phyloP scores from a whole-genome alignment of 441 rosid species.

The Aquilaria agallochum region DNA sequence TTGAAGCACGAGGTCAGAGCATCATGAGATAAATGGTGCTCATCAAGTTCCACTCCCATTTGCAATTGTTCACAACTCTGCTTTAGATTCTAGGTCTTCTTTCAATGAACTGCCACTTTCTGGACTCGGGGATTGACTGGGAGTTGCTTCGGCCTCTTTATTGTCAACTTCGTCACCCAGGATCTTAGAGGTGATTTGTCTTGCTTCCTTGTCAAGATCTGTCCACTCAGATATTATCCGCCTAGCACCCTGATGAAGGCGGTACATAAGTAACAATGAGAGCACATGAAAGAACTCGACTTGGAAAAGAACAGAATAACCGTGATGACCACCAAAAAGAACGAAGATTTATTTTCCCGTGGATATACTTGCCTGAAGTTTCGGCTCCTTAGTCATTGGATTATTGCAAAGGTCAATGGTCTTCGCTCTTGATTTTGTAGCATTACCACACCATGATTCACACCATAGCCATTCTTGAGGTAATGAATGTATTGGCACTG shows the following conservation, averaged over 20 bases:
- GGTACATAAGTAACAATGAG: slow-evolving; percentile 2
- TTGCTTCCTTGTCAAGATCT: slow-evolving; percentile 72
- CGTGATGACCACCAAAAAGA: background rate
- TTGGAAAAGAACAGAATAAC: background rate
- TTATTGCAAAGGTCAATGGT: slow-evolving; percentile 99
- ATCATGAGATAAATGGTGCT: too few relatives aligned
- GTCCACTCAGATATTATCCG: slow-evolving; percentile 90
- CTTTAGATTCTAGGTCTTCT: slow-evolving; percentile 60
- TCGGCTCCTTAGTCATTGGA: slow-evolving; percentile 99
- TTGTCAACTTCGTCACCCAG: slow-evolving; percentile 67
- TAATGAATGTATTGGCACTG: slow-evolving; percentile 87
- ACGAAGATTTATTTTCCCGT: background rate
- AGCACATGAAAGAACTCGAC: background rate
- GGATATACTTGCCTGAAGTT: slow-evolving; percentile 63
- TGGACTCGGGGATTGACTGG: slow-evolving; percentile 21
- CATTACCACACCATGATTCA: slow-evolving; percentile 98
- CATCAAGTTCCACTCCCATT: background rate
- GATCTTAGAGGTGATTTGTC: slow-evolving; percentile 70
- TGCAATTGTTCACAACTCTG: slow-evolving; percentile 51
- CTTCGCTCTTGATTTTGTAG: slow-evolving; percentile 87
- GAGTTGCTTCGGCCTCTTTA: slow-evolving; percentile 31
- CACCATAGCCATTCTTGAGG: slow-evolving; percentile 99
- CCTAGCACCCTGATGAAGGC: slow-evolving; percentile 81
- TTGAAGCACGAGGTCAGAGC: too few relatives aligned
- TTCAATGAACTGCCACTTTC: slow-evolving; percentile 18